Evolutionary conservation across 2,329 filamentous ascomycete species (phyloP), one percentile per base, ranked within the genome.

Genomic region (Calycina marina): DNA sequence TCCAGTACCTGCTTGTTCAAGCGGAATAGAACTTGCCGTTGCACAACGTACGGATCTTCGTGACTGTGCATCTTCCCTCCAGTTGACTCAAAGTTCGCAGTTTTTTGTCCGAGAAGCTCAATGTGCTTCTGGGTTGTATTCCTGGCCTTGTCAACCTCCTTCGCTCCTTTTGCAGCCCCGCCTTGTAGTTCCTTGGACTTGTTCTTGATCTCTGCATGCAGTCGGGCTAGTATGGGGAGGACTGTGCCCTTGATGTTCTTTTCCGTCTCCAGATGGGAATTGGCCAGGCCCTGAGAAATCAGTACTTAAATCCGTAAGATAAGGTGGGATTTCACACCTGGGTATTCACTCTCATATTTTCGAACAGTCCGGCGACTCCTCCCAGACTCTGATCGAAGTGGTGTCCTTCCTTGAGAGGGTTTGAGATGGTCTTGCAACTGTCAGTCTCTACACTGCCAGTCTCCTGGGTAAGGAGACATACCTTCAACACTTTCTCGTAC

Each of bases 191-290:
- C 86, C 64, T 96, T 96, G 41, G 72, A 68, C 64, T 96, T 96
- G 61, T 80, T 76, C 69, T 96, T 98, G 65, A 98, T 90, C 56
- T 96, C 90, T 55, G 83, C 77, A 62, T 96, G 86, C 30, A 98
- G 66, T 32, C 85, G 79, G 48, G 92, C 83, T 51, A 98, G 77
- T 41, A 88, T 77, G 22, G 88, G 90, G 13, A 93, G 66, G 17
- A 96, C 80, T 10, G 77, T 76, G 38, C 76, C 77, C 59, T 88
- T 93, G 44, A 98, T 68, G 46, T 75, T 82, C 64, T 90, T 90
- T 47, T 90, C 85, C 4, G 86, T 93, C 56, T 96, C 88, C 47
- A 77, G 61, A 56, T 94, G 88, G 51, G 81, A 77, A 57, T 90
- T 93, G 49, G 85, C 73, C 49, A 96, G 70, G 28, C 78, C 81